Percentiles rank a stretch among this genome's conserved stretches.
These are phyloP conservation scores for Pseudocercospora fuligena DNA, from an alignment of 2,329 filamentous ascomycete species.

Conservation along the genomic window DNA sequence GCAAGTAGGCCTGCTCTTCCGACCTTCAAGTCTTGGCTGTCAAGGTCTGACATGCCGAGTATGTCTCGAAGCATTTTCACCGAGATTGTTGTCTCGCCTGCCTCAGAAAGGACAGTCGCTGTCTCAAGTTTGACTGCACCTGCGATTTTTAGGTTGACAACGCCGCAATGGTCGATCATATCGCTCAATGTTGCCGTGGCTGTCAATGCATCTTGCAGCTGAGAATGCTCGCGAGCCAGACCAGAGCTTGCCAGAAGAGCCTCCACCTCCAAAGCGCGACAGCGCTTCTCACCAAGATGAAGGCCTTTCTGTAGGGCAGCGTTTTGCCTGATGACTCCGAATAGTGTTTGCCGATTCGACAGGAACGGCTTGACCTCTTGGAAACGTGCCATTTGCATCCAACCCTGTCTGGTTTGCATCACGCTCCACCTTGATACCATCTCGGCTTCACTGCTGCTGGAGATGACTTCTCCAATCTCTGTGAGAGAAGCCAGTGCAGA, in stretches of 20 bases:
- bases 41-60: constrained; percentile 63
- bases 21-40: constrained; percentile 72
- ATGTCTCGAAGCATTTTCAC: constrained; percentile 86
- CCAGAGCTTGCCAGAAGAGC: constrained; percentile 76
- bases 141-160: constrained; percentile 76
- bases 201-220: constrained; percentile 84
- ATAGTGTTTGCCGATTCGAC: constrained; percentile 79
- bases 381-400: constrained; percentile 72
- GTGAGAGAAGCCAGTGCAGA: constrained; percentile 72
- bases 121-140: constrained; percentile 79
- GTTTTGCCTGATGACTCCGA: constrained; percentile 78
- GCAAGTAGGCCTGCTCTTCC: constrained; percentile 80
- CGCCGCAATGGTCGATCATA: constrained; percentile 70
- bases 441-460: constrained; percentile 62
- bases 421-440: constrained; percentile 65
- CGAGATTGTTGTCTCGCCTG: constrained; percentile 85
- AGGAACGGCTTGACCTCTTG: constrained; percentile 80
- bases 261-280: constrained; percentile 74
- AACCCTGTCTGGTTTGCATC: constrained; percentile 69
- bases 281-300: constrained; percentile 65
- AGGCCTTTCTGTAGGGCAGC: constrained; percentile 65
- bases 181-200: constrained; percentile 82
- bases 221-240: constrained; percentile 78
- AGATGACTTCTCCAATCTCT: constrained; percentile 79
- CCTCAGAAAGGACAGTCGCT: constrained; percentile 90